These are phyloP conservation scores for Talaromyces pinophilus DNA, from an alignment of 2,329 filamentous ascomycete genomes.

Conservation along the genomic window DNA sequence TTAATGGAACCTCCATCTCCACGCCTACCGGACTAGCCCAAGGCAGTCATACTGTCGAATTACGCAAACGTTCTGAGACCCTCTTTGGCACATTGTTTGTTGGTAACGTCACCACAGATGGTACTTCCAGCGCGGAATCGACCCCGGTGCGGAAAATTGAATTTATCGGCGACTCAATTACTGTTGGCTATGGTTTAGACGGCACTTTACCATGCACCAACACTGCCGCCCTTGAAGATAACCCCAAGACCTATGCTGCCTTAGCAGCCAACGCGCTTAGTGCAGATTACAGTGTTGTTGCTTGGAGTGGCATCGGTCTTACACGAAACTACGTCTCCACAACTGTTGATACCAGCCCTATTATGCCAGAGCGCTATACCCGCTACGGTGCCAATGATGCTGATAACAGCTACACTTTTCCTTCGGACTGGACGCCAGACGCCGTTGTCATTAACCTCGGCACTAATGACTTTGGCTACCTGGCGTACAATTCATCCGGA, in stretches of 20 bases:
- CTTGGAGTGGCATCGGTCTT: conserved; percentile 18
- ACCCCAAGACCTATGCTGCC: conserved; percentile 17
- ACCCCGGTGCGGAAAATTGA: conserved; percentile 8
- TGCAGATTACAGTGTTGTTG: conserved; percentile 19
- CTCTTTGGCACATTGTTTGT: conserved; percentile 13
- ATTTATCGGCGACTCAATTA: conserved; percentile 19
- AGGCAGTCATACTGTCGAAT: conserved; percentile 13
- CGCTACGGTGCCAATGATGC: conserved; percentile 16
- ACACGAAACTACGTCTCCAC: conserved; percentile 9
- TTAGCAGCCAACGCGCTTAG: background rate
- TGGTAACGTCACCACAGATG: conserved; percentile 14
- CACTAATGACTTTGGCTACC: conserved; percentile 16
- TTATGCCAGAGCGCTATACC: conserved; percentile 17
- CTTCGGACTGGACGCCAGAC: conserved; percentile 1
- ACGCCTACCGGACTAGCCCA: conserved; percentile 1
- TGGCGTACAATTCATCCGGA: conserved; percentile 6
- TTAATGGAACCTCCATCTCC: conserved; percentile 8
- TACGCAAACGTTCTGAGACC: conserved; percentile 18
- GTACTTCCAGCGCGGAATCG: background rate
- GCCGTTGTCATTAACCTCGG: conserved; percentile 21
- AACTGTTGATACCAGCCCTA: conserved; percentile 8
- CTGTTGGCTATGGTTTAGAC: conserved; percentile 17
- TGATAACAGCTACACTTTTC: conserved; percentile 16
- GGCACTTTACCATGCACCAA: conserved; percentile 17
- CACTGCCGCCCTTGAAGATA: conserved; percentile 19